phyloP scores from a whole-genome alignment of 345 rosid genomes.

The Cardamine resedifolia region DNA sequence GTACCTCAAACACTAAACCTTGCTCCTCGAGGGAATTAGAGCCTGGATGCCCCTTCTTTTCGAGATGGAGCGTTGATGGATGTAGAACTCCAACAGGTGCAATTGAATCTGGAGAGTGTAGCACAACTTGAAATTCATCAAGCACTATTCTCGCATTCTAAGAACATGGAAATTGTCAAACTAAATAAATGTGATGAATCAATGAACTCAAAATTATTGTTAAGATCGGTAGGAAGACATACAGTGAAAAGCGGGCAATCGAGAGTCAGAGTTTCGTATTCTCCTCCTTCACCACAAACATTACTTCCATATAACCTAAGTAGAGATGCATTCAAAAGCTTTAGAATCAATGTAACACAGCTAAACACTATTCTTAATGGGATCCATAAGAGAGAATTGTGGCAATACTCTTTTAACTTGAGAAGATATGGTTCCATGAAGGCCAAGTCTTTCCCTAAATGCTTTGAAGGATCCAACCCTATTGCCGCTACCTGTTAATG shows the following conservation, averaged over 20 bases:
- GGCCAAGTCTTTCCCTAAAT: slow-evolving; percentile 84
- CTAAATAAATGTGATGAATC: not conserved
- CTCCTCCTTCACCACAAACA: slow-evolving; percentile 99
- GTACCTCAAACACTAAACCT: slow-evolving; percentile 62
- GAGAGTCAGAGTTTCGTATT: slow-evolving; percentile 90
- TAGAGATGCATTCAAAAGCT: slow-evolving; percentile 7
- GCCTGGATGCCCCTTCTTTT: slow-evolving; percentile 48
- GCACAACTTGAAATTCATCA: slow-evolving; percentile 70
- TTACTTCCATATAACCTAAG: slow-evolving; percentile 83
- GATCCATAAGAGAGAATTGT: slow-evolving; percentile 5
- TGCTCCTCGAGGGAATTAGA: slow-evolving; percentile 33
- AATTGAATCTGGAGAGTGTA: slow-evolving; percentile 81
- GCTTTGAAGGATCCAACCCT: slow-evolving; percentile 87
- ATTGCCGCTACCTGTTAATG: slow-evolving; percentile 81
- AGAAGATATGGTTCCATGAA: slow-evolving; percentile 66
- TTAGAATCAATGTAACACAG: slow-evolving; percentile 5
- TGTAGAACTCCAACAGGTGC: slow-evolving; percentile 96
- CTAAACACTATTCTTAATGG: not conserved
- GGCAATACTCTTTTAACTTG: slow-evolving; percentile 81
- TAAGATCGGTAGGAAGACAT: slow-evolving; percentile 30
- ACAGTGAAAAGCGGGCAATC: slow-evolving; percentile 94
- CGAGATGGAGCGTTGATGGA: slow-evolving; percentile 73
- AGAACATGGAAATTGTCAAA: slow-evolving; percentile 16
- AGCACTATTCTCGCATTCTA: slow-evolving; percentile 83
- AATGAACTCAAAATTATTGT: not conserved